Conservation (phyloP, 768 basidiomycete genomes). For the Pulveroboletus sp. region DNA sequence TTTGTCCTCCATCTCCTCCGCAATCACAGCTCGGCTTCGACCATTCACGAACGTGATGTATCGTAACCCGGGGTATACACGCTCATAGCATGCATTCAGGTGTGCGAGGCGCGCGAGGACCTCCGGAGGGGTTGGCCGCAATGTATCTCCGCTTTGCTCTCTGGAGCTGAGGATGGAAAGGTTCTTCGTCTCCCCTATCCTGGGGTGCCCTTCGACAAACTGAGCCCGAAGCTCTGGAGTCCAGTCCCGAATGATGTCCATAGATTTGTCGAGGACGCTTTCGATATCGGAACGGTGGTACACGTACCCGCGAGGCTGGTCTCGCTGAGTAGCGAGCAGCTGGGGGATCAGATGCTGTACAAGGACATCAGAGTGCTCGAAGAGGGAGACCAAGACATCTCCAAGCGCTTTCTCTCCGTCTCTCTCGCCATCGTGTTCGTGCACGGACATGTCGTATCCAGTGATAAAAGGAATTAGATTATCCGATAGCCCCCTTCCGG, state of each 20-base stretch:
- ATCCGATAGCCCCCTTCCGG: slow-evolving; percentile 3
- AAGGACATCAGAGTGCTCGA: slow-evolving; percentile 67
- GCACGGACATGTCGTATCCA: slow-evolving; percentile 1
- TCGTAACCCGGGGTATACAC: slow-evolving; percentile 63
- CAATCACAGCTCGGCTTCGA: slow-evolving; percentile 63
- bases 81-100: slow-evolving; percentile 77
- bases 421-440: neutral
- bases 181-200: slow-evolving; percentile 79
- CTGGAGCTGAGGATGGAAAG: slow-evolving; percentile 71
- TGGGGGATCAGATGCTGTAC: slow-evolving; percentile 49
- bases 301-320: slow-evolving; percentile 20
- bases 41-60: slow-evolving; percentile 95
- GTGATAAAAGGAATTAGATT: neutral
- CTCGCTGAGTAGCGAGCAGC: slow-evolving; percentile 33
- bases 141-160: slow-evolving; percentile 60
- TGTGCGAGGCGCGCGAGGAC: slow-evolving; percentile 68
- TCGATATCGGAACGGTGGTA: slow-evolving; percentile 37
- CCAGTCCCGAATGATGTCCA: slow-evolving; percentile 52
- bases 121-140: slow-evolving; percentile 59
- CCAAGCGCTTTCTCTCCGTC: slow-evolving; percentile 24
- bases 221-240: slow-evolving; percentile 42
- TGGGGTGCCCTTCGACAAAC: slow-evolving; percentile 82
- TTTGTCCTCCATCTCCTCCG: slow-evolving; percentile 72
- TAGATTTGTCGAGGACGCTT: slow-evolving; percentile 51
- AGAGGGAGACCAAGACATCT: slow-evolving; percentile 40